These are phyloP conservation scores for Lepidium africanum DNA, from an alignment of 345 rosid species.

Conservation along the genomic window DNA sequence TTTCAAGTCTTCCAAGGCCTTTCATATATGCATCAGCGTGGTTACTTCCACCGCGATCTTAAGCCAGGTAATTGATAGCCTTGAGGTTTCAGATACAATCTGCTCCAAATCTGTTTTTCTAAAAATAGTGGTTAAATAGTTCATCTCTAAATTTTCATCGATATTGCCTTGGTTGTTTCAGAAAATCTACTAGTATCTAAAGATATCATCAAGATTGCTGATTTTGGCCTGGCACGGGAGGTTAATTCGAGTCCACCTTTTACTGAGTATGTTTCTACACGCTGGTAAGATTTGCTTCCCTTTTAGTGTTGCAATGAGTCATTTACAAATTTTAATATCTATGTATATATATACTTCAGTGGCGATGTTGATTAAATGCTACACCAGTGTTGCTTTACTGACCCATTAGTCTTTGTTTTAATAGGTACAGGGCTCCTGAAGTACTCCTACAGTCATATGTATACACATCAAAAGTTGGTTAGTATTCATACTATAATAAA, in stretches of 20 bases:
- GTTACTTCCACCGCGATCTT: slow-evolving; percentile 97
- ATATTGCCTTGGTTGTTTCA: slow-evolving; percentile 26
- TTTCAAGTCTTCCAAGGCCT: slow-evolving; percentile 98
- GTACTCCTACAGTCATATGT: slow-evolving; percentile 78
- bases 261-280: slow-evolving; percentile 90
- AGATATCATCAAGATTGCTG: slow-evolving; percentile 79
- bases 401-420: neutral
- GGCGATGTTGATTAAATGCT: neutral
- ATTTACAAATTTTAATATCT: neutral
- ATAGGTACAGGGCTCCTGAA: slow-evolving; percentile 99
- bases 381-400: neutral
- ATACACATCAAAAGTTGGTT: slow-evolving; percentile 86
- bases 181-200: slow-evolving; percentile 85
- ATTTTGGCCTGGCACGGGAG: slow-evolving; percentile 97
- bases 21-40: slow-evolving; percentile 86
- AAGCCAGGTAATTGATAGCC: slow-evolving; percentile 72
- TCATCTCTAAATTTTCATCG: neutral
- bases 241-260: slow-evolving; percentile 82
- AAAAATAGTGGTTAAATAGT: neutral
- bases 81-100: neutral
- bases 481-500: slow-evolving; percentile 45
- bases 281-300: slow-evolving; percentile 54
- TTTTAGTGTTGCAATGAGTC: neutral
- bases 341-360: neutral
- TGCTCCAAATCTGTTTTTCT: too few species aligned